These are phyloP conservation scores for Penicillium soppii DNA, from an alignment of 495 filamentous ascomycete genomes.

Conservation along the genomic window DNA sequence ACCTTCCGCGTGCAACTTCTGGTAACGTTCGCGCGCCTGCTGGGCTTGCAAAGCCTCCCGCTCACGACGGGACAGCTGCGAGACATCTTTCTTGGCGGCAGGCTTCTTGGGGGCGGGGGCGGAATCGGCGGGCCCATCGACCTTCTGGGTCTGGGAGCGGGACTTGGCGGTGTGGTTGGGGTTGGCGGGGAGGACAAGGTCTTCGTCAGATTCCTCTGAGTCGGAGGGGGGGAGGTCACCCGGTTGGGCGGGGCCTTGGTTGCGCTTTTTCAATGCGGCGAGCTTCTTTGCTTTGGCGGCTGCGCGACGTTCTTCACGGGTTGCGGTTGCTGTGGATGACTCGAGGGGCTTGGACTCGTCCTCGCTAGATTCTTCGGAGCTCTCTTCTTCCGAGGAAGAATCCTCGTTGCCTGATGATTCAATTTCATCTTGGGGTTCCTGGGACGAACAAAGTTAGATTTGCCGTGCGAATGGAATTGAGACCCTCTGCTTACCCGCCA, in stretches of 20 bases:
- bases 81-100: conserved; percentile 36
- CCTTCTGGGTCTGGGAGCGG: conserved; percentile 55
- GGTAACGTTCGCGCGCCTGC: conserved; percentile 84
- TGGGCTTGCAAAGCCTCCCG: conserved; percentile 85
- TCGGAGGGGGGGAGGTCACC: conserved; percentile 80
- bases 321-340: conserved; percentile 48
- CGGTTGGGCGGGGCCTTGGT: conserved; percentile 61
- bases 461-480: neutral
- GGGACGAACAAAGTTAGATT: neutral
- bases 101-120: conserved; percentile 20
- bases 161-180: conserved; percentile 83
- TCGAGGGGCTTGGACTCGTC: conserved; percentile 24
- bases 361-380: conserved; percentile 39
- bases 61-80: conserved; percentile 75
- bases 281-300: conserved; percentile 90
- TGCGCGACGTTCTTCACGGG: conserved; percentile 82
- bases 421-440: conserved; percentile 51
- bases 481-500: conserved; percentile 60
- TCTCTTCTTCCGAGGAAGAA: conserved; percentile 42
- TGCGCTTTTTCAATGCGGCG: conserved; percentile 74
- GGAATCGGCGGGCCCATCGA: conserved; percentile 28
- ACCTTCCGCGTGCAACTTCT: conserved; percentile 91
- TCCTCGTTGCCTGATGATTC: conserved; percentile 41
- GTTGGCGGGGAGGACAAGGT: conserved; percentile 81
- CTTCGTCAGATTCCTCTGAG: conserved; percentile 58